Base-by-base conservation (phyloP, 2,329 filamentous ascomycete genomes). In the Cladosporium colombiae region DNA sequence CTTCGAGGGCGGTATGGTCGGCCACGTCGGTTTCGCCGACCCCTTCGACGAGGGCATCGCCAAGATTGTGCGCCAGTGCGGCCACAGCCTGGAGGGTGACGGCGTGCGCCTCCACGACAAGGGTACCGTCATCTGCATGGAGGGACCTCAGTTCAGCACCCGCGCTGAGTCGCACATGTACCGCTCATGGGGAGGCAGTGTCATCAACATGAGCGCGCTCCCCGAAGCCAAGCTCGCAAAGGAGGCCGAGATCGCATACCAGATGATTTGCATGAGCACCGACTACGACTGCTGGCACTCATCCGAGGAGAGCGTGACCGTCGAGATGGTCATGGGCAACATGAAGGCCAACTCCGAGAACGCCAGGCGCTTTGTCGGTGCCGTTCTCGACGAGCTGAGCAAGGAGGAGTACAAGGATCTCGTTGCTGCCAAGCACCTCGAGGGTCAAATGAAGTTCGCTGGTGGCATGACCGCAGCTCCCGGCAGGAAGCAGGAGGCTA, bases 251-350 rank as follows among this genome's bases (percentile, higher is more conserved):
- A 91, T 99, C 73, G 91, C 90, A 40, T 98, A 98, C 80, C 93
- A 96, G 82, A 96, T 97, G 87, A 96, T 99, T 75, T 97, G 94
- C 84, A 99, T 99, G 95, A 92, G 92, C 37, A 99, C 95, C 31
- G 95, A 99, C 83, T 99, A 99, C 79, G 95, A 99, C 83, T 98
- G 94, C 87, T 99, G 95, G 95, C 91, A 93, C 76, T 88, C 86
- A 23, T 86, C 86, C 58, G 90, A 88, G 66, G 91, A 91, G 70
- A 83, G 86, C 53, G 95, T 99, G 68, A 93, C 93, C 68, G 95
- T 99, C 25, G 91, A 93, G 79, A 96, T 98, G 91, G 95, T 99
- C 65, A 92, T 97, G 88, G 90, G 88, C 68, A 92, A 96, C 80
- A 99, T 99, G 95, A 90, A 91, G 77, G 90, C 92, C 71, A 99